Percentiles rank a stretch among this genome's conserved stretches.
Evolutionary conservation across 1,284 basidiomycete genomes (phyloP).

Genomic region (Papiliotrema fonsecae): DNA sequence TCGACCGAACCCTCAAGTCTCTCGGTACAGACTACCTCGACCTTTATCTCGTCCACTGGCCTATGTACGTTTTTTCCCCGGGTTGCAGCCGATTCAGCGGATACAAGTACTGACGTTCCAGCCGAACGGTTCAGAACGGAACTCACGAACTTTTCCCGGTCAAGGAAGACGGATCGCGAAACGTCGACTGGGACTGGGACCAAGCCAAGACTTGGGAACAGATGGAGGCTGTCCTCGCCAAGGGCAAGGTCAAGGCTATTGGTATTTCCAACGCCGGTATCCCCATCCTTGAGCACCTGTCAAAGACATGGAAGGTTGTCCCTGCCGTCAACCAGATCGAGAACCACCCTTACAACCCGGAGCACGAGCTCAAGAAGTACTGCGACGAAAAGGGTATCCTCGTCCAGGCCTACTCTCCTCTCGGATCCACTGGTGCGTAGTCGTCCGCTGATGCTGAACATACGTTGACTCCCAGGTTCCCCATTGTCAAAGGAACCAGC

Average conservation of each 20-base stretch:
- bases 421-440: constrained; percentile 63
- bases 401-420: constrained; percentile 75
- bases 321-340: constrained; percentile 71
- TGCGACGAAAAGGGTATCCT: constrained; percentile 66
- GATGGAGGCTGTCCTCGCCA: constrained; percentile 65
- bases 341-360: constrained; percentile 63
- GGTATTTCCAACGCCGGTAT: constrained; percentile 59
- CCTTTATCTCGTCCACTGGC: constrained; percentile 55
- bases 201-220: constrained; percentile 72
- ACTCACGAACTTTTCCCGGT: constrained; percentile 34
- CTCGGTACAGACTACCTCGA: constrained; percentile 75
- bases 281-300: constrained; percentile 52
- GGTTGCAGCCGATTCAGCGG: background rate
- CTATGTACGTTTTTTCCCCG: constrained; percentile 11
- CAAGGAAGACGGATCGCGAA: constrained; percentile 60
- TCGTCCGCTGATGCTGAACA: background rate
- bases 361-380: constrained; percentile 65
- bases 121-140: constrained; percentile 32
- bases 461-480: constrained; percentile 21
- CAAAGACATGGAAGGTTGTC: constrained; percentile 55
- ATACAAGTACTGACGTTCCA: background rate
- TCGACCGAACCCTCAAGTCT: constrained; percentile 68
- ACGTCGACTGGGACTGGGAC: constrained; percentile 62
- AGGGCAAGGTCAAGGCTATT: constrained; percentile 73
- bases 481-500: constrained; percentile 66